These are phyloP conservation scores for Apiospora hydei DNA, from an alignment of 2,329 filamentous ascomycete genomes.

Conservation along the genomic window DNA sequence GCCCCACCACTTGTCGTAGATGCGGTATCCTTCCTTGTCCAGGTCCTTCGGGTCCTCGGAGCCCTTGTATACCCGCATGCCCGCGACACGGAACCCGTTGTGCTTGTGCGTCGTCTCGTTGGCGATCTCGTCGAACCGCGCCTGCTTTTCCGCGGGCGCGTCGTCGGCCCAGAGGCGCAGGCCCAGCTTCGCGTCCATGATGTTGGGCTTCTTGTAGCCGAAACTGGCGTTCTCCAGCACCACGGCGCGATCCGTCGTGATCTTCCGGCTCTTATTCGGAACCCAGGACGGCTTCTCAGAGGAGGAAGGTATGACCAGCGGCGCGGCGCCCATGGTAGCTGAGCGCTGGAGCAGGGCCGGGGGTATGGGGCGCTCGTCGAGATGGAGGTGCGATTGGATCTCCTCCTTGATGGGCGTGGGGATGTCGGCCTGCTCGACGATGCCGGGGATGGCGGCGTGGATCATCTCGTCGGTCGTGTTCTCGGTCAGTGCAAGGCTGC, in stretches of 20 bases:
- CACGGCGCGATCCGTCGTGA: conserved; percentile 80
- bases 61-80: conserved; percentile 70
- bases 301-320: not conserved
- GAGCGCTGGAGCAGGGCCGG: conserved; percentile 30
- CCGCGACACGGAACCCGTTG: conserved; percentile 69
- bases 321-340: conserved; percentile 38
- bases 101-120: conserved; percentile 65
- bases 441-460: conserved; percentile 56
- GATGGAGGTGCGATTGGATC: conserved; percentile 47
- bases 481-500: conserved; percentile 75
- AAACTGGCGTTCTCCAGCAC: conserved; percentile 85
- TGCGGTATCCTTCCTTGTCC: conserved; percentile 61
- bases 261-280: conserved; percentile 62
- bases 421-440: conserved; percentile 46
- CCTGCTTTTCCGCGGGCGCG: conserved; percentile 64
- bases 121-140: conserved; percentile 66
- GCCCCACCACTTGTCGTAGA: conserved; percentile 71
- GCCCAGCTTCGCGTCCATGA: conserved; percentile 93
- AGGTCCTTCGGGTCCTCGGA: conserved; percentile 58
- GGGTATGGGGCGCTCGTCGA: conserved; percentile 30
- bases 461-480: conserved; percentile 55
- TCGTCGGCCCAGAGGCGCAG: conserved; percentile 84
- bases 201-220: conserved; percentile 85
- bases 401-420: conserved; percentile 51
- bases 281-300: conserved; percentile 45